These are phyloP conservation scores for Elsinoe ampelina DNA, from an alignment of 2,329 filamentous ascomycete species.

Conservation along the genomic window DNA sequence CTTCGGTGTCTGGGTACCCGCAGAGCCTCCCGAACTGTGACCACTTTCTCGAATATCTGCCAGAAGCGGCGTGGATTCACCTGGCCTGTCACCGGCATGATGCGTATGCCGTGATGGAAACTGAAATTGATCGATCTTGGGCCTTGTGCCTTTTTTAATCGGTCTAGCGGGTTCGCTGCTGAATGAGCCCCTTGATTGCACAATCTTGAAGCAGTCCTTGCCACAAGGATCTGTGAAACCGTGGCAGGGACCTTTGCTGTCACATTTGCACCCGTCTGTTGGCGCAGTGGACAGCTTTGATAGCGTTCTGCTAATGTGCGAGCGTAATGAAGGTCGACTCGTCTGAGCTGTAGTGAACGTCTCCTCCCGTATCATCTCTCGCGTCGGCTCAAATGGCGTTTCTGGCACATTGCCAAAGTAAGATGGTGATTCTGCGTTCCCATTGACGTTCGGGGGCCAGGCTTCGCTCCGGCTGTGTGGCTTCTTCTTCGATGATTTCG, in stretches of 20 bases:
- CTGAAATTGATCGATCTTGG: slow-evolving; percentile 15
- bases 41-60: slow-evolving; percentile 15
- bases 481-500: neutral
- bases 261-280: slow-evolving; percentile 35
- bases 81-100: neutral
- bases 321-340: slow-evolving; percentile 33
- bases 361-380: slow-evolving; percentile 2
- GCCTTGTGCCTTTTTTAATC: neutral
- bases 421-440: neutral
- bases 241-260: slow-evolving; percentile 51
- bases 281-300: slow-evolving; percentile 41
- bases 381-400: neutral
- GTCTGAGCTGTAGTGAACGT: slow-evolving; percentile 3
- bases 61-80: slow-evolving; percentile 25
- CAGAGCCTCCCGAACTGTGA: slow-evolving; percentile 1
- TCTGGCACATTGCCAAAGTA: slow-evolving; percentile 16
- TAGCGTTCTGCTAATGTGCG: slow-evolving; percentile 35
- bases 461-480: slow-evolving; percentile 1
- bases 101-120: slow-evolving; percentile 15
- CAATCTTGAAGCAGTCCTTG: slow-evolving; percentile 49
- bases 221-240: slow-evolving; percentile 55
- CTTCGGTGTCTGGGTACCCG: neutral
- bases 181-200: slow-evolving; percentile 31
- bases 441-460: slow-evolving; percentile 12
- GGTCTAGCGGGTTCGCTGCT: slow-evolving; percentile 11